Evolutionary conservation across 108 stramenopile species (phyloP).

Genomic region (Nannochloropsis oceanica): DNA sequence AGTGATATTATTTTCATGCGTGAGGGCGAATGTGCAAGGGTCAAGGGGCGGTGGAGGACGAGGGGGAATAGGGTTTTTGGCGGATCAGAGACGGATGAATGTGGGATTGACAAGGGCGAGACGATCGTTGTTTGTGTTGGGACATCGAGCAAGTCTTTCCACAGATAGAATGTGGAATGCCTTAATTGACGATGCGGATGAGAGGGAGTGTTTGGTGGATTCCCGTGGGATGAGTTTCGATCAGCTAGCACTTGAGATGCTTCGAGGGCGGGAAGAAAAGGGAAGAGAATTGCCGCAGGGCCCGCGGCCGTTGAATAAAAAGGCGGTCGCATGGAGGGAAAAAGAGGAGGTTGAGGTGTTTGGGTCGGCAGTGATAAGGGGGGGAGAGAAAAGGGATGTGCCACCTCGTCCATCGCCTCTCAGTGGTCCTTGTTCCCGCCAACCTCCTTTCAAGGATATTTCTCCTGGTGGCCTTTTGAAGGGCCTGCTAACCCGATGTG

Average conservation of each 20-base stretch:
- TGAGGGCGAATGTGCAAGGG: constrained; percentile 19
- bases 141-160: neutral
- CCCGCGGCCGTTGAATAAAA: too few relatives aligned
- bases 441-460: too few relatives aligned
- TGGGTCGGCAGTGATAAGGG: too few relatives aligned
- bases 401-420: too few relatives aligned
- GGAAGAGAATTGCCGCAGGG: too few relatives aligned
- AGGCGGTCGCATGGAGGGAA: too few relatives aligned
- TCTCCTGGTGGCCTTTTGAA: neutral
- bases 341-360: too few relatives aligned
- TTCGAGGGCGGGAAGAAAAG: neutral
- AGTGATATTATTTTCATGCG: constrained; percentile 40
- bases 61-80: constrained; percentile 56
- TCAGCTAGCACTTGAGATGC: neutral
- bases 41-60: neutral
- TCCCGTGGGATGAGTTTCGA: neutral
- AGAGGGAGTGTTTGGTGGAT: neutral
- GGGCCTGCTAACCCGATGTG: neutral
- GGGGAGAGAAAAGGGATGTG: too few relatives aligned
- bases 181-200: constrained; percentile 1
- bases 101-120: constrained; percentile 67
- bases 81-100: constrained; percentile 56
- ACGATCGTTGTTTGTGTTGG: constrained; percentile 6
- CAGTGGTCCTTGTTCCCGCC: too few relatives aligned
- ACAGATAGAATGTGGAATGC: constrained; percentile 5